Evolutionary conservation across 352 stramenopile species (phyloP).

Genomic region (Blastocystis sp.): DNA sequence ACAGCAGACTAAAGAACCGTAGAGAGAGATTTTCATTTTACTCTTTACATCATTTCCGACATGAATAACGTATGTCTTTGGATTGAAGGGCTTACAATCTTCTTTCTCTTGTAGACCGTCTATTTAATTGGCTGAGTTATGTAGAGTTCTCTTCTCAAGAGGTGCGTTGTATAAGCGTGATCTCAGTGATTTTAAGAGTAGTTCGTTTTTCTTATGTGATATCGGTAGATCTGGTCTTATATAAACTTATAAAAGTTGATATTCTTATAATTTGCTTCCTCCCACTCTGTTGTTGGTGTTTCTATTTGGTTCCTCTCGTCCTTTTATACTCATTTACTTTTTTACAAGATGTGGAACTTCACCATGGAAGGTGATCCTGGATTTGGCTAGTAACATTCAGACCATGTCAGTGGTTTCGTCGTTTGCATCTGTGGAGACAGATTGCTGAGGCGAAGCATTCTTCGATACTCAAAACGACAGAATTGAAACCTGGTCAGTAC

Average conservation of each 20-base stretch:
- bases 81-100: background rate
- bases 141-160: background rate
- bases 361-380: slow-evolving; percentile 7
- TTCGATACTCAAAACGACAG: slow-evolving; percentile 2
- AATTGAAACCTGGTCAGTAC: background rate
- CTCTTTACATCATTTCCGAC: background rate
- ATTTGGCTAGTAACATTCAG: background rate
- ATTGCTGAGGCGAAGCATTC: slow-evolving; percentile 34
- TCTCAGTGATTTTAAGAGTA: background rate
- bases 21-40: too few relatives aligned
- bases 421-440: background rate
- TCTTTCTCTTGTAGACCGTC: background rate
- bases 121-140: background rate
- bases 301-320: background rate
- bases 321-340: slow-evolving; percentile 33
- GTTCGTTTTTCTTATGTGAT: background rate
- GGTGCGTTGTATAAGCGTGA: slow-evolving; percentile 25
- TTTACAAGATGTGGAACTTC: slow-evolving; percentile 36
- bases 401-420: slow-evolving; percentile 21
- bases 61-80: background rate
- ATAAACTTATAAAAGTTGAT: slow-evolving; percentile 34
- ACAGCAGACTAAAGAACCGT: too few relatives aligned
- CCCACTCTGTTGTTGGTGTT: background rate
- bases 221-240: background rate
- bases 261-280: slow-evolving; percentile 45